Percentiles rank a stretch among this genome's conserved stretches.
These are phyloP conservation scores for Coemansia sp. DNA, from an alignment of 192 early-diverging fungal species.

Conservation along the genomic window DNA sequence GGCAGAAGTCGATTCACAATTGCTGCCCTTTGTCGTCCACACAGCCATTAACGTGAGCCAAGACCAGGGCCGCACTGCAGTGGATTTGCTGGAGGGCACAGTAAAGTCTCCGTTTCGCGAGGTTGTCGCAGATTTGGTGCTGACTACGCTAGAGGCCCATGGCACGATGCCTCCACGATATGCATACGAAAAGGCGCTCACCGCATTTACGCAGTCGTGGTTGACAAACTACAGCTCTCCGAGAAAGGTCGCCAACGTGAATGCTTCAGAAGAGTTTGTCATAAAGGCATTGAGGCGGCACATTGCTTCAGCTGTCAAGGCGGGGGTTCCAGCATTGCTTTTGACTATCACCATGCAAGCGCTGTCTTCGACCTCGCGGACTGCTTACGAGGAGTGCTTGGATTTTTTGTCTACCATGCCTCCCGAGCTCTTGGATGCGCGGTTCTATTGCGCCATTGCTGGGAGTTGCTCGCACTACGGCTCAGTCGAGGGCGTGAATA, in stretches of 20 bases:
- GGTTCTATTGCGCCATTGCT: slow-evolving; percentile 27
- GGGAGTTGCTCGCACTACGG: slow-evolving; percentile 25
- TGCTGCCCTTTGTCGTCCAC: slow-evolving; percentile 16
- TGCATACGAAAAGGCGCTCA: slow-evolving; percentile 8
- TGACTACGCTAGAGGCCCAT: slow-evolving; percentile 9
- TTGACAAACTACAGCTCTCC: background rate
- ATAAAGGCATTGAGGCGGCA: slow-evolving; percentile 12
- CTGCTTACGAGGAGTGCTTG: slow-evolving; percentile 18
- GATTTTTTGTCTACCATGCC: slow-evolving; percentile 11
- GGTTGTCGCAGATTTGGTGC: slow-evolving; percentile 18
- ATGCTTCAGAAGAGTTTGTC: background rate
- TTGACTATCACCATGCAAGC: slow-evolving; percentile 13
- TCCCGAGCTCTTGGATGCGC: background rate
- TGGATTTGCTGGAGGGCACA: slow-evolving; percentile 15
- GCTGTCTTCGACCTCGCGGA: slow-evolving; percentile 18
- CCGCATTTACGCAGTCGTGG: slow-evolving; percentile 16
- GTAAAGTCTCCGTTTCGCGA: slow-evolving; percentile 5
- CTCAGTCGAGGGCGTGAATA: slow-evolving; percentile 15
- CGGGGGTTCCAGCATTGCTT: slow-evolving; percentile 4
- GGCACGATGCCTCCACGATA: background rate
- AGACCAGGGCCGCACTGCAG: background rate
- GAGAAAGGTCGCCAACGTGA: background rate
- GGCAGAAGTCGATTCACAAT: background rate
- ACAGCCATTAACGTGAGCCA: background rate
- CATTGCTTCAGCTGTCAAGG: slow-evolving; percentile 8